phyloP scores from a whole-genome alignment of 2,329 filamentous ascomycete species.

The Colletotrichum cordylinicola region DNA sequence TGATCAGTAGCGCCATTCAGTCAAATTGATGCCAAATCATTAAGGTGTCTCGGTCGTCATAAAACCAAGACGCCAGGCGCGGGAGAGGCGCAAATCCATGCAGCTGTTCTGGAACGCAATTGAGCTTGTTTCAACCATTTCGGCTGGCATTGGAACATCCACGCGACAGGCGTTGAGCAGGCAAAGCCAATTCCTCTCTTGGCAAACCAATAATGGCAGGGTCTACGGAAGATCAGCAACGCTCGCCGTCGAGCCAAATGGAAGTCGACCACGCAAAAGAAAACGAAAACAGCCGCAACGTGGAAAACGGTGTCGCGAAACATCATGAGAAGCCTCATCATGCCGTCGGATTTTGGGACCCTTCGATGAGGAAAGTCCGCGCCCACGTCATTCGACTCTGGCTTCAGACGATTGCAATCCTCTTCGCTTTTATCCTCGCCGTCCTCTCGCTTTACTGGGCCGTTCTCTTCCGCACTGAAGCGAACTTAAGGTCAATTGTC shows the following conservation, averaged over 20 bases:
- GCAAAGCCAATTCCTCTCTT: neutral
- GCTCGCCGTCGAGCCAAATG: neutral
- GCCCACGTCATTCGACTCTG: constrained; percentile 30
- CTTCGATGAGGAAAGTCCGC: constrained; percentile 32
- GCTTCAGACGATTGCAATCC: constrained; percentile 36
- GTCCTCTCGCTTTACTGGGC: constrained; percentile 69
- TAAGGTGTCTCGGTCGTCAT: neutral
- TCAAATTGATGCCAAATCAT: neutral
- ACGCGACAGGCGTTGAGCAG: neutral
- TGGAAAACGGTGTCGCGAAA: neutral
- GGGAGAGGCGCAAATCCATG: neutral
- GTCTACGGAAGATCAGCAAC: neutral
- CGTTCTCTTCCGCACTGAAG: constrained; percentile 55
- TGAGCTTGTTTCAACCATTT: neutral
- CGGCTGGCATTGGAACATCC: neutral
- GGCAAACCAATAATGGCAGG: neutral
- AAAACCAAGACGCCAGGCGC: neutral
- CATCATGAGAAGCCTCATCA: constrained; percentile 22
- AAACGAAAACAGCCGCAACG: neutral
- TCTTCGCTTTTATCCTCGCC: constrained; percentile 60
- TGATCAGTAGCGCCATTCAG: neutral
- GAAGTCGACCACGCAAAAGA: neutral
- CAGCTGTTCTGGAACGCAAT: neutral
- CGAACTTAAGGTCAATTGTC: constrained; percentile 51
- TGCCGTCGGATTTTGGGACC: constrained; percentile 52